Evolutionary conservation across 768 basidiomycete genomes (phyloP), one percentile per base, ranked within the genome.

Genomic region (Xerocomellus intermedius): DNA sequence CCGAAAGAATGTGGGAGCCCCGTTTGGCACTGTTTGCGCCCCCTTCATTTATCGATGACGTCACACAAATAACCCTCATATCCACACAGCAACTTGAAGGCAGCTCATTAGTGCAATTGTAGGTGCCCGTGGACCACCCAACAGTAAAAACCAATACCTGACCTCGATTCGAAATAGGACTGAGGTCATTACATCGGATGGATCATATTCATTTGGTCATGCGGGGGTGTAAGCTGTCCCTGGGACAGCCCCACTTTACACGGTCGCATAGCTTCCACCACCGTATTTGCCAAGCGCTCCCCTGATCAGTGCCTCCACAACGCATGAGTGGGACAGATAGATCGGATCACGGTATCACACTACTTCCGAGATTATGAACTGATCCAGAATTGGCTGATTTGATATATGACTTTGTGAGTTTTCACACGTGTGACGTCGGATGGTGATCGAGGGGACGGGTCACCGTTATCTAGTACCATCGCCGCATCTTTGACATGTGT

Each of bases 31-130:
- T 58, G 33, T 58, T 67, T 68, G 49, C 28, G 10, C 22, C 13
- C 16, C 26, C 13, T 44, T 22, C 33, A 63, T 57, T 48, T 39
- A 57, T 50, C 46, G 37, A 24, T 70, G 69, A 69, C 60, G 64
- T 70, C 68, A 70, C 54, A 41, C 49, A 33, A 42, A 33, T 28
- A 42, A 48, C 33, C 33, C 37, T 49, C 28, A 28, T 28, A 28
- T 28, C 7, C 26, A 12, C 14, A 24, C 26, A 26, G 26, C 26
- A 26, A 24, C 24, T 24, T 5, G 24, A 24, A 24, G 2, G 3
- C 24, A 2, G 26, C 26, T 28, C 8, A 28, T 8, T 28, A 28
- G 28, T 8, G 2, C 13, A 33, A 46, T 19, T 39, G 37, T 30
- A 10, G 22, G 38, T 41, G 39, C 22, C 33, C 22, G 37, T 52